Evolutionary conservation across 1,284 basidiomycete genomes (phyloP).

Genomic region (Ganoderma lingzhi): DNA sequence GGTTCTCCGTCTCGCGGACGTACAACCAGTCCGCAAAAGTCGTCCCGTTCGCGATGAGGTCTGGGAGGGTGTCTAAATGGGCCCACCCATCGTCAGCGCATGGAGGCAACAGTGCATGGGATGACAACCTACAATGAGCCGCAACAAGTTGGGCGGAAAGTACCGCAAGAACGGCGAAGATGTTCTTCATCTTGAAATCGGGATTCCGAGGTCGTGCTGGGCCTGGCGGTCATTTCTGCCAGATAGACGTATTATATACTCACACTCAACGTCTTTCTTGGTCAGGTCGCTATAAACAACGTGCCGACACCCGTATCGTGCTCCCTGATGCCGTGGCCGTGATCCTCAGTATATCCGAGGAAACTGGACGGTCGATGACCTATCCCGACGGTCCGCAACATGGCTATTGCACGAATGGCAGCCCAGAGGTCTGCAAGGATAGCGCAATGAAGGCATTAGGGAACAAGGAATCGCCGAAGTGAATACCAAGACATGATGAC

Average conservation of each 20-base stretch:
- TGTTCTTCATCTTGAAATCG: conserved; percentile 32
- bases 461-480: too few relatives aligned
- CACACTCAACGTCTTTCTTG: not conserved
- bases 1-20: conserved; percentile 52
- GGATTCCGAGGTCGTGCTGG: not conserved
- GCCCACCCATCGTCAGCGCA: not conserved
- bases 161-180: conserved; percentile 33
- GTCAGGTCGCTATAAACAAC: not conserved
- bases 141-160: conserved; percentile 32
- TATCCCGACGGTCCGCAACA: not conserved
- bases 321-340: not conserved
- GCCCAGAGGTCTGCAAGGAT: not conserved
- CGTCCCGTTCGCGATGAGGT: conserved; percentile 35
- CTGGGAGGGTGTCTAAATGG: conserved; percentile 36
- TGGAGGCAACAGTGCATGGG: not conserved
- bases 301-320: not conserved
- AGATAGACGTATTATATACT: not conserved
- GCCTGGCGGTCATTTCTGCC: not conserved
- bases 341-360: conserved; percentile 18
- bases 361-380: not conserved
- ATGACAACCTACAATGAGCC: conserved; percentile 34
- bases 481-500: conserved; percentile 2
- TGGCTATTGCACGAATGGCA: not conserved
- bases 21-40: conserved; percentile 46
- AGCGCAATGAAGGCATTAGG: not conserved